These are phyloP conservation scores for Bolboschoenus planiculmis DNA, from an alignment of 176 grass and related monocot species.

Conservation along the genomic window DNA sequence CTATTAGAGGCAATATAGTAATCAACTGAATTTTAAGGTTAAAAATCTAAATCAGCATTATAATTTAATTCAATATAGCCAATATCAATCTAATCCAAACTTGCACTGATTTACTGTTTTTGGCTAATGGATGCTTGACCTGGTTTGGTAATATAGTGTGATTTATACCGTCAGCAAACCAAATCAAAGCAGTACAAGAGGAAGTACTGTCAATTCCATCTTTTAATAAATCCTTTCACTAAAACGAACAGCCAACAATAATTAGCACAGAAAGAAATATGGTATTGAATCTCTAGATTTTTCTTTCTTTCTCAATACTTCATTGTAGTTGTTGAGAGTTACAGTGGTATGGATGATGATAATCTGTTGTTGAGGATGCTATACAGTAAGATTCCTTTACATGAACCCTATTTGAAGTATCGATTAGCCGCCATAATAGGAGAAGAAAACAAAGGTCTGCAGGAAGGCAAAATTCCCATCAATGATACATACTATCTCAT, in stretches of 20 bases:
- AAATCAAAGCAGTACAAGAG: not conserved
- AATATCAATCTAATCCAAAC: not conserved
- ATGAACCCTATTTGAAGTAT: slow-evolving; percentile 31
- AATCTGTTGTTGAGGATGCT: slow-evolving; percentile 24
- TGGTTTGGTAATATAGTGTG: not conserved
- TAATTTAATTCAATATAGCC: not conserved
- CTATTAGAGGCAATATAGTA: too few species aligned
- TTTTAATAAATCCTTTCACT: not conserved
- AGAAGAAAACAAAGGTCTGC: slow-evolving; percentile 32
- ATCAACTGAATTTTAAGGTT: not conserved
- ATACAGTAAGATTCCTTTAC: slow-evolving; percentile 24
- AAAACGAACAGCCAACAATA: not conserved
- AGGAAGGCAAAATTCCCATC: slow-evolving; percentile 33
- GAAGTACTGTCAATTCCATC: too few species aligned
- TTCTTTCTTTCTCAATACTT: not conserved
- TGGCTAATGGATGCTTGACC: not conserved
- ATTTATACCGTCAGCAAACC: not conserved
- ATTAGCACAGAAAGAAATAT: not conserved
- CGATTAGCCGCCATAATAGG: slow-evolving; percentile 18
- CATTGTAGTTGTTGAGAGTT: slow-evolving; percentile 10
- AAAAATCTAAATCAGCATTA: not conserved
- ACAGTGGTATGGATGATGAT: slow-evolving; percentile 36
- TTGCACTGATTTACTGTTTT: not conserved
- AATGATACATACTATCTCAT: slow-evolving; percentile 33
- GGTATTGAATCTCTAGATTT: not conserved